phyloP scores from a whole-genome alignment of 2,329 filamentous ascomycete genomes.

The Rhinocladiella similis region DNA sequence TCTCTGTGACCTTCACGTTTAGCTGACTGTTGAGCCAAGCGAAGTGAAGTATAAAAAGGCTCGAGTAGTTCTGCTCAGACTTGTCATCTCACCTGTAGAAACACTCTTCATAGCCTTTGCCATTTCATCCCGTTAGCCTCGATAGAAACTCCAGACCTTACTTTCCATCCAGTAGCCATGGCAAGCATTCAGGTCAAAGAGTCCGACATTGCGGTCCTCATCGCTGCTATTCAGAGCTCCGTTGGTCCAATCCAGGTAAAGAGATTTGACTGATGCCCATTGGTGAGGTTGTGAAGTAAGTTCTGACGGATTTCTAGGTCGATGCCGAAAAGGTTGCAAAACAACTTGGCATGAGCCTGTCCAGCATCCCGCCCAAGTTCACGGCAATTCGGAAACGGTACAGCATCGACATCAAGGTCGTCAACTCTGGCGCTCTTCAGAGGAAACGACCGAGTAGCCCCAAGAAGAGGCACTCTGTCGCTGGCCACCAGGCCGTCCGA shows the following conservation, averaged over 20 bases:
- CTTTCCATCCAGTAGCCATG: slow-evolving; percentile 5
- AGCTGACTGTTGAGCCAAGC: neutral
- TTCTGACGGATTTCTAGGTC: slow-evolving; percentile 9
- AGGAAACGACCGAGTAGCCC: slow-evolving; percentile 21
- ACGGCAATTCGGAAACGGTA: slow-evolving; percentile 21
- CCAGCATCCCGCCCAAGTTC: slow-evolving; percentile 24
- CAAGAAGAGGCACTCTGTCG: slow-evolving; percentile 16
- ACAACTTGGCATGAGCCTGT: slow-evolving; percentile 22
- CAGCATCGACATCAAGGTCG: slow-evolving; percentile 25
- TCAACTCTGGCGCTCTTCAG: slow-evolving; percentile 25
- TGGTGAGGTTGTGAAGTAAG: too few relatives aligned
- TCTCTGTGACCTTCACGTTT: neutral
- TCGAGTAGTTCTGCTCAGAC: neutral
- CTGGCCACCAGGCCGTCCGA: neutral
- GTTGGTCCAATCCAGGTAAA: slow-evolving; percentile 22
- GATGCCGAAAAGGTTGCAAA: slow-evolving; percentile 22
- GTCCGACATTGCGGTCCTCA: slow-evolving; percentile 18
- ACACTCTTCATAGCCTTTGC: neutral
- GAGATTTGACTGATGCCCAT: neutral
- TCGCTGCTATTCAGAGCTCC: slow-evolving; percentile 23
- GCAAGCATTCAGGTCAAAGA: slow-evolving; percentile 19
- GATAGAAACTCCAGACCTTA: neutral
- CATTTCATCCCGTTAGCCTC: neutral
- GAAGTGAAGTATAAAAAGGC: neutral
- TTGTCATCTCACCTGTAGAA: too few relatives aligned